Evolutionary conservation across 805 yeast species (phyloP), one percentile per base, ranked within the genome.

Genomic region (Komagataella ulmi): DNA sequence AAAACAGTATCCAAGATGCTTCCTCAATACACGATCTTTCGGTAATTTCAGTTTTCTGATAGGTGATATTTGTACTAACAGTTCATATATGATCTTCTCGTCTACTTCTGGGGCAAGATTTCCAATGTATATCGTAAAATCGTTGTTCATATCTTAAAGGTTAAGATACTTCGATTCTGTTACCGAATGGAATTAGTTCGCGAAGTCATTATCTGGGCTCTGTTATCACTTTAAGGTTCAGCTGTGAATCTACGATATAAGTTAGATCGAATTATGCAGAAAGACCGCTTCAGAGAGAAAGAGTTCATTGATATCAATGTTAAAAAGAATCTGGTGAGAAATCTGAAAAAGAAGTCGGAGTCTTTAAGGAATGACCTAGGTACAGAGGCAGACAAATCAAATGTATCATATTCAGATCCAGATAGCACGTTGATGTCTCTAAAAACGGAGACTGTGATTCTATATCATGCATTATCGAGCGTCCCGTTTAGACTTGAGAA

Each of bases 1-100:
- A 66, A 93, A 91, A 7, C 95, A 97, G 68, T 73, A 91, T 4
- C 97, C 97, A 59, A 85, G 95, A 59, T 85, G 89, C 1, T 76
- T 69, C 54, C 77, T 78, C 24, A 79, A 66, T 3, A 89, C 72
- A 55, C 88, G 75, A 61, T 89, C 97, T 59, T 80, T 82, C 5
- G 97, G 97, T 56, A 93, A 70, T 54, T 83, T 75, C 3, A 93
- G 74, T 30, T 77, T 72, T 45, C 70, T 71, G 2, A 91, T 76
- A 0, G 96, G 96, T 0, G 91, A 89, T 46, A 88, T 82, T 64
- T 93, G 98, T 6, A 86, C 64, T 63, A 89, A 81, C 18, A 93
- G 73, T 64, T 93, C 99, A 60, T 83, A 87, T 24, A 93, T 65
- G 17, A 90, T 60, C 2, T 73, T 67, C 58, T 87, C 96, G 1